A percentile compares a stretch with the other conserved stretches of the same genome.
These are phyloP conservation scores for Adansonia rubrostipa DNA, from an alignment of 441 rosid species.

Conservation along the genomic window DNA sequence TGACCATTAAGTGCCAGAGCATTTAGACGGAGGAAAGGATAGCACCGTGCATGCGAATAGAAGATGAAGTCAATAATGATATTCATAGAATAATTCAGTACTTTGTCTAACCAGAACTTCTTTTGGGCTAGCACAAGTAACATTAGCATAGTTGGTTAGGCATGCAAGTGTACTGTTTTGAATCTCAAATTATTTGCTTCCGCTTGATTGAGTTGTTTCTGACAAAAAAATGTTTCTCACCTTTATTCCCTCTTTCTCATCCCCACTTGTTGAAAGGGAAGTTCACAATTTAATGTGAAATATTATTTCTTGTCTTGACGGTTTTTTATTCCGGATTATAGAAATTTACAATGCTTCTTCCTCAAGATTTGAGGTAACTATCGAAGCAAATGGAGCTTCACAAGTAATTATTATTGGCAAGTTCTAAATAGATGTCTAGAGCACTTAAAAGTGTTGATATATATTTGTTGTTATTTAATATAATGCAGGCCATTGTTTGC, in stretches of 20 bases:
- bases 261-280: not conserved
- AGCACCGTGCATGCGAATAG: not conserved
- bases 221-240: not conserved
- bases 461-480: slow-evolving; percentile 15
- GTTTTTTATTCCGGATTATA: not conserved
- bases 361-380: slow-evolving; percentile 1
- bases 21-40: not conserved
- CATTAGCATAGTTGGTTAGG: not conserved
- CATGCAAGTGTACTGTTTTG: not conserved
- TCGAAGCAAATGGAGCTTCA: not conserved
- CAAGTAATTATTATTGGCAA: not conserved
- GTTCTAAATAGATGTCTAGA: slow-evolving; percentile 1
- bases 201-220: not conserved
- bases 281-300: slow-evolving; percentile 5
- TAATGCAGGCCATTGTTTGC: slow-evolving; percentile 67
- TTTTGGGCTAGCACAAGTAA: not conserved
- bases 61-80: not conserved
- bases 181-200: not conserved
- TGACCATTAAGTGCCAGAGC: not conserved
- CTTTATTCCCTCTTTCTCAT: not conserved
- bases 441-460: slow-evolving; percentile 9
- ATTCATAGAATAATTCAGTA: not conserved
- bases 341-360: slow-evolving; percentile 13
- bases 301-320: not conserved
- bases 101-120: not conserved